Base-by-base conservation (phyloP, 140 eudicot genomes). In the Stevia rebaudiana region DNA sequence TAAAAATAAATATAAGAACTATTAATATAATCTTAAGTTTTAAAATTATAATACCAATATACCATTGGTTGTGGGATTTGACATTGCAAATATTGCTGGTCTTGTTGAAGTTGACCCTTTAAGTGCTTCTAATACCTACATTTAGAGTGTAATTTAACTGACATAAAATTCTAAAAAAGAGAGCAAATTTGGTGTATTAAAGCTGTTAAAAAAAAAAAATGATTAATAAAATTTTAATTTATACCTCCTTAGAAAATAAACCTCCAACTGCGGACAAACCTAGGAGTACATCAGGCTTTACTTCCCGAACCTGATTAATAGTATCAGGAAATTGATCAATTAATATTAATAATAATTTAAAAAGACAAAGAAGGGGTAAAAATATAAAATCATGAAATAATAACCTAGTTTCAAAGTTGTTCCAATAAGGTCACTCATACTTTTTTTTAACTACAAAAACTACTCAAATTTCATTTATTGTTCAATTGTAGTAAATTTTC, bases 11-110 rank as follows among this genome's bases (percentile, higher is more conserved):
- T 44, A 30, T 30, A 46, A 11, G 28, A 47, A 52, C 15, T 19
- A 2, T 9, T 3, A 53, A 53, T 70, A 69, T 31, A 13, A 46
- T 54, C 61, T 52, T 41, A 50, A 46, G 24, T 16, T 63, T 59
- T 19, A 3, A 35, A 22, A n/a, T n/a, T 31, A 25, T 33, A 33
- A 30, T 61, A 76, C 51, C n/a, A 63, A 13, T 68, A 41, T 78
- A 92, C 98, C 98, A 74, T 74, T 88, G 50, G 78, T 81, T 61
- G 98, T 92, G 44, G 98, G 98, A 76, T 92, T 92, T 36, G 98
- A 92, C 98, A 92, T 88, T 33, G 98, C 85, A 71, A 92, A 88
- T 65, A 92, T 92, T 72, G 96, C 98, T 48, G 98, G 98, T 77
- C 96, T 79, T 6, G 98, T 92, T 31, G 98, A 88, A 46, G 96